phyloP scores from a whole-genome alignment of 1,139 yeast species.

The Diutina rugosa region DNA sequence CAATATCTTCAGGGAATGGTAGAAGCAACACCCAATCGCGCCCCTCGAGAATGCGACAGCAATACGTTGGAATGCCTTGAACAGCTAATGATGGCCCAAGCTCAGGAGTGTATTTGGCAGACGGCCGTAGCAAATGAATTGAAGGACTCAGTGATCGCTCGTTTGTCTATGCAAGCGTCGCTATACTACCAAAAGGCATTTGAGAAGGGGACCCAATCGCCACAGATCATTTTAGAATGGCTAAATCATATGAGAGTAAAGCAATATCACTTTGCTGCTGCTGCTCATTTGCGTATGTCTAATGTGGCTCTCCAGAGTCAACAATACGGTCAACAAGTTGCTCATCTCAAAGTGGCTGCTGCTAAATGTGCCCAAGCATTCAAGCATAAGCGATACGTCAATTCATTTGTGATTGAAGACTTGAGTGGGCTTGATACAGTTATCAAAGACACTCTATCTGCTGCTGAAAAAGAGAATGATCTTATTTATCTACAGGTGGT shows the following conservation, averaged over 20 bases:
- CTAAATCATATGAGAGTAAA: slow-evolving; percentile 46
- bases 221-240: slow-evolving; percentile 51
- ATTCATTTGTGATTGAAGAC: slow-evolving; percentile 30
- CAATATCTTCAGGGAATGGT: slow-evolving; percentile 16
- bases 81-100: slow-evolving; percentile 61
- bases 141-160: slow-evolving; percentile 51
- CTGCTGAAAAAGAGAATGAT: slow-evolving; percentile 71
- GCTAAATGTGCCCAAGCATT: slow-evolving; percentile 21
- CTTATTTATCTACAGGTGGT: slow-evolving; percentile 59
- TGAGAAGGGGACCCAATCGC: slow-evolving; percentile 31
- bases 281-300: slow-evolving; percentile 54
- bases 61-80: slow-evolving; percentile 17
- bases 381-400: slow-evolving; percentile 29
- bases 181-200: slow-evolving; percentile 40
- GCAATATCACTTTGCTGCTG: slow-evolving; percentile 52
- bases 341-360: slow-evolving; percentile 33
- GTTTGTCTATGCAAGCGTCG: slow-evolving; percentile 51
- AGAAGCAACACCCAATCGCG: background rate
- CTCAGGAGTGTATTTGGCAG: slow-evolving; percentile 80
- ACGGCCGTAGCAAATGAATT: slow-evolving; percentile 44
- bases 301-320: slow-evolving; percentile 31
- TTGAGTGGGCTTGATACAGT: slow-evolving; percentile 31
- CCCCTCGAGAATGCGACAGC: slow-evolving; percentile 12
- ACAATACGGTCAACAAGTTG: slow-evolving; percentile 62
- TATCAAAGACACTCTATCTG: slow-evolving; percentile 31